Conservation (phyloP, 1,284 basidiomycete species). For the Lentinula novae-zelandiae region DNA sequence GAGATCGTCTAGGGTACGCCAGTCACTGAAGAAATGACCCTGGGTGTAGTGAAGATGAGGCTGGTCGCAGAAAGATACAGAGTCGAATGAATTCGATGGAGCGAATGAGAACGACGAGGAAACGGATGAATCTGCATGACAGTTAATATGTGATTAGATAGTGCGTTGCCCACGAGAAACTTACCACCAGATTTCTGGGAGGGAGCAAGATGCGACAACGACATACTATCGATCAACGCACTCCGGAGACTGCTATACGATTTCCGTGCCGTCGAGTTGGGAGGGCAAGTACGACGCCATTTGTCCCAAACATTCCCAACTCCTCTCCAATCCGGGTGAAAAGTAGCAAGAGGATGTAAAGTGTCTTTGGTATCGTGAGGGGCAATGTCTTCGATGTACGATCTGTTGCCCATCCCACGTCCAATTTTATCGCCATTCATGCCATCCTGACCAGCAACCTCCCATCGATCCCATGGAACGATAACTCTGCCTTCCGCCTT, state of each 20-base stretch:
- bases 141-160: not conserved
- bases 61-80: slow-evolving; percentile 73
- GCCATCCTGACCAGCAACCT: not conserved
- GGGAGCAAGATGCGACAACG: not conserved
- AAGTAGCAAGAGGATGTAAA: slow-evolving; percentile 62
- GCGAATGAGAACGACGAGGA: slow-evolving; percentile 49
- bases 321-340: slow-evolving; percentile 80
- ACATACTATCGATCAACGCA: not conserved
- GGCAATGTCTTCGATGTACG: not conserved
- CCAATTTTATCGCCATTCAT: not conserved
- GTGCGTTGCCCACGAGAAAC: not conserved
- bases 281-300: slow-evolving; percentile 85
- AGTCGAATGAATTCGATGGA: slow-evolving; percentile 40
- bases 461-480: slow-evolving; percentile 74
- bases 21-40: slow-evolving; percentile 95
- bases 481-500: slow-evolving; percentile 90
- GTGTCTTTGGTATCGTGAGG: slow-evolving; percentile 28
- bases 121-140: not conserved
- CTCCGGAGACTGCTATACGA: slow-evolving; percentile 66
- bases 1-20: slow-evolving; percentile 79
- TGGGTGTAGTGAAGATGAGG: slow-evolving; percentile 85
- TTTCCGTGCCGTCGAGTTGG: slow-evolving; percentile 72
- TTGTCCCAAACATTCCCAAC: slow-evolving; percentile 89
- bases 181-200: not conserved
- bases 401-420: not conserved